Percentiles rank a stretch among this genome's conserved stretches.
phyloP scores from a whole-genome alignment of 2,329 filamentous ascomycete species.

The Geosmithia morbida region DNA sequence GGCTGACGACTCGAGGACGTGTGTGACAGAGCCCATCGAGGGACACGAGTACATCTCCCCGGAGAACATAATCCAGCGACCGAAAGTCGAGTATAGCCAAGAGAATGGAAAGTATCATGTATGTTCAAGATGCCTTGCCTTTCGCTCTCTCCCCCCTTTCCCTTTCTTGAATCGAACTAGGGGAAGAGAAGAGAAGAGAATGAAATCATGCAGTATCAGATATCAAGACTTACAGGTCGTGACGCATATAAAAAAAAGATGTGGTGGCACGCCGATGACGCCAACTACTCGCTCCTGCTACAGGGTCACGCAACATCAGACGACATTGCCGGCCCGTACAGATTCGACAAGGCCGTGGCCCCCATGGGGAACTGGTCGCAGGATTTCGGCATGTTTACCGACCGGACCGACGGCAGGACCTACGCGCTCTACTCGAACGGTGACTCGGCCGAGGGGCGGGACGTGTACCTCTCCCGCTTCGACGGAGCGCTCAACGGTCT shows the following conservation, averaged over 20 bases:
- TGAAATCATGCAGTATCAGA: no score
- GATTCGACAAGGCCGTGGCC: constrained; percentile 34
- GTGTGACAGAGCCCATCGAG: constrained; percentile 27
- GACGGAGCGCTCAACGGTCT: constrained; percentile 36
- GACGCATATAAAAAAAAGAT: constrained; percentile 16
- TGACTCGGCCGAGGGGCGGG: constrained; percentile 36
- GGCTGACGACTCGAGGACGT: neutral
- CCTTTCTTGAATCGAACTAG: no score
- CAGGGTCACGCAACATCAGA: constrained; percentile 41
- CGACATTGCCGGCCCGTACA: constrained; percentile 37
- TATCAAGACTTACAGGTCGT: no score
- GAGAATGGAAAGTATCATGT: constrained; percentile 36
- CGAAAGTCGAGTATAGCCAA: constrained; percentile 46
- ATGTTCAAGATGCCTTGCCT: no score
- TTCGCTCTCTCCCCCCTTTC: no score
- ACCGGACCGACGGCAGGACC: constrained; percentile 39
- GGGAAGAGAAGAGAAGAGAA: no score
- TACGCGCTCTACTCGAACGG: constrained; percentile 48
- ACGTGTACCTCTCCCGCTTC: constrained; percentile 41
- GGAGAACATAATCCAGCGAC: constrained; percentile 43
- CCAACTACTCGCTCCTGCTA: constrained; percentile 37
- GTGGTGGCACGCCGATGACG: constrained; percentile 49
- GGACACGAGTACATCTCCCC: constrained; percentile 40
- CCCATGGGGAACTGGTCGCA: constrained; percentile 49
- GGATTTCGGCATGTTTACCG: constrained; percentile 46